A percentile compares a stretch with the other conserved stretches of the same genome.
Evolutionary conservation across 164 flowering plant genomes (phyloP).

Genomic region (Santalum album): DNA sequence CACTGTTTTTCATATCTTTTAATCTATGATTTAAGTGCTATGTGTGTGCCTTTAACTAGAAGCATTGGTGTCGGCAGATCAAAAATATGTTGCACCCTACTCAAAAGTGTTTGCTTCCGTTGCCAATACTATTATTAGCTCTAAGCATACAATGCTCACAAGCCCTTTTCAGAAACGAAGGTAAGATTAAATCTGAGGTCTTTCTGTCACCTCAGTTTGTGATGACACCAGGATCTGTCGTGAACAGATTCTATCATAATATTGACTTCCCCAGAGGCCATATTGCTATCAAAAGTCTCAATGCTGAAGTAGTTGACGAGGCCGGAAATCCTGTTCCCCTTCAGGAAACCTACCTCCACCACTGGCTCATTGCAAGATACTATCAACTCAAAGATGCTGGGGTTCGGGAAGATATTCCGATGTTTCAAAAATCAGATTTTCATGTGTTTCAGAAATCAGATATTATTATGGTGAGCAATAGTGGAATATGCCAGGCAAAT

Average conservation of each 20-base stretch:
- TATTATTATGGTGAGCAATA: constrained; percentile 27
- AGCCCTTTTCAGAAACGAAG: constrained; percentile 17
- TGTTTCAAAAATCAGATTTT: background rate
- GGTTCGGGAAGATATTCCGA: background rate
- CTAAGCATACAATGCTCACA: constrained; percentile 11
- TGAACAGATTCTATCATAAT: constrained; percentile 35
- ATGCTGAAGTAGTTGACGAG: constrained; percentile 83
- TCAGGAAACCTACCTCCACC: constrained; percentile 89
- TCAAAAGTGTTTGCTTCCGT: constrained; percentile 10
- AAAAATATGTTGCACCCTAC: constrained; percentile 6
- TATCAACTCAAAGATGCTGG: constrained; percentile 22
- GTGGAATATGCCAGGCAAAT: constrained; percentile 46
- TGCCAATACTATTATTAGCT: constrained; percentile 14
- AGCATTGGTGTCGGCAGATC: background rate
- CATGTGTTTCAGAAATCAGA: no score
- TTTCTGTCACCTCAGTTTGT: constrained; percentile 58
- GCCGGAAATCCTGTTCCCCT: constrained; percentile 71
- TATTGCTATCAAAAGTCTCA: constrained; percentile 67
- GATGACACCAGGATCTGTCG: constrained; percentile 63
- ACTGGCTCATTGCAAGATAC: constrained; percentile 65
- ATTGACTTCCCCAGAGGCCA: constrained; percentile 84
- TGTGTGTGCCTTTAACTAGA: background rate
- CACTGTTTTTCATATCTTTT: background rate
- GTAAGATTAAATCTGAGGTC: constrained; percentile 35
- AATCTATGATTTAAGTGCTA: background rate